Conservation (phyloP, 2,329 filamentous ascomycete species). For the Ophiostoma sp. region DNA sequence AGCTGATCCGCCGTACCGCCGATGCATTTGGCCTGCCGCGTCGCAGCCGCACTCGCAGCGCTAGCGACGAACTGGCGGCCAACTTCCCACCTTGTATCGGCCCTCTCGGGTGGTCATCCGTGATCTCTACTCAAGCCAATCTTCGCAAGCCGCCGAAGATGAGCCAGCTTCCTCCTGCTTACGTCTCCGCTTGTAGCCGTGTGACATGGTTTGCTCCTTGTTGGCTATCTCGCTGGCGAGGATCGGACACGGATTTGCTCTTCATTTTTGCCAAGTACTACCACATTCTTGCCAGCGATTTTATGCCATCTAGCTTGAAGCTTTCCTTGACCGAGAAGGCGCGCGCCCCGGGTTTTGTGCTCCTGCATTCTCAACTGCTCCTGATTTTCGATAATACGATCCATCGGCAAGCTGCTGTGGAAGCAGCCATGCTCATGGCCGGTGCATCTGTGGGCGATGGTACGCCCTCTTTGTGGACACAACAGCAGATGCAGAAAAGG, state of each 20-base stretch:
- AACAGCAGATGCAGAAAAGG: constrained; percentile 18
- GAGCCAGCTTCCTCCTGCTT: constrained; percentile 43
- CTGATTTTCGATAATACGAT: constrained; percentile 76
- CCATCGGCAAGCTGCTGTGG: constrained; percentile 61
- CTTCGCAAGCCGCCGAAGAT: constrained; percentile 58
- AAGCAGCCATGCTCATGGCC: constrained; percentile 35
- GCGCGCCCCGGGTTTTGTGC: constrained; percentile 68
- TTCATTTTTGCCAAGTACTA: constrained; percentile 90
- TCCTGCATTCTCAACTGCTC: constrained; percentile 77
- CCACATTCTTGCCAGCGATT: constrained; percentile 71
- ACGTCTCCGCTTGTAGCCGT: constrained; percentile 35
- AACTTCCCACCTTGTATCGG: constrained; percentile 64
- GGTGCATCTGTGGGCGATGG: constrained; percentile 11
- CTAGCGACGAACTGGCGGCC: constrained; percentile 59
- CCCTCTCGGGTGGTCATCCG: constrained; percentile 52
- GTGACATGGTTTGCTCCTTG: constrained; percentile 74
- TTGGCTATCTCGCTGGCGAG: constrained; percentile 81
- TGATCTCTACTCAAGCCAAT: constrained; percentile 44
- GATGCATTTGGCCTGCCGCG: constrained; percentile 62
- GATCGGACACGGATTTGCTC: constrained; percentile 80
- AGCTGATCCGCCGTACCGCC: constrained; percentile 64
- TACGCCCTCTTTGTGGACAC: constrained; percentile 5
- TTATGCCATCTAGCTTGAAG: constrained; percentile 48
- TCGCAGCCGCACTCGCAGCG: constrained; percentile 45
- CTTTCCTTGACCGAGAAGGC: constrained; percentile 51